These are phyloP conservation scores for Mucuna pruriens DNA, from an alignment of 306 rosid species.

Conservation along the genomic window DNA sequence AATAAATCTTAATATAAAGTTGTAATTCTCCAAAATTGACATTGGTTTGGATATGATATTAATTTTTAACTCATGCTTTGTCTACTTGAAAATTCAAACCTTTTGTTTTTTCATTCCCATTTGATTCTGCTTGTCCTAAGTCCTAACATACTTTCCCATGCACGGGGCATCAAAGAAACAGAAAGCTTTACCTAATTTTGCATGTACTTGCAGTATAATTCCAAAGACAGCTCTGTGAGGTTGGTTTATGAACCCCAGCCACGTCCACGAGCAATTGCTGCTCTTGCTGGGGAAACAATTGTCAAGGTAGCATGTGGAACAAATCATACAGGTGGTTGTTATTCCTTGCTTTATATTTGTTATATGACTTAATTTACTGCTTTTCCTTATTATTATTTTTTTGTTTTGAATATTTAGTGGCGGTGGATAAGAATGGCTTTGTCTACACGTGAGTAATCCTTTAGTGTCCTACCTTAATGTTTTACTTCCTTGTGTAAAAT, in stretches of 20 bases:
- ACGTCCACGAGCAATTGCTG: conserved; percentile 82
- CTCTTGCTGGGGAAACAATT: conserved; percentile 84
- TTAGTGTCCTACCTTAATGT: conserved; percentile 5
- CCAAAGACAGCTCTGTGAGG: conserved; percentile 92
- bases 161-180: neutral
- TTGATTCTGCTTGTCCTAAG: neutral
- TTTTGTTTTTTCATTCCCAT: neutral
- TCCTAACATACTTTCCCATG: neutral
- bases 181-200: conserved; percentile 39
- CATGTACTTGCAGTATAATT: conserved; percentile 77
- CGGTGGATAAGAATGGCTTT: conserved; percentile 85
- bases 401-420: conserved; percentile 67
- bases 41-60: neutral
- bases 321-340: conserved; percentile 87
- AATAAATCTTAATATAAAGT: neutral
- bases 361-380: conserved; percentile 1
- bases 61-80: neutral
- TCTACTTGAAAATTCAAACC: neutral
- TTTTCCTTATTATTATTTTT: conserved; percentile 29
- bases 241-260: conserved; percentile 98
- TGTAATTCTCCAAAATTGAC: neutral
- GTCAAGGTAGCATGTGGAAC: conserved; percentile 94
- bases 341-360: neutral
- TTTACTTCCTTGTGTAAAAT: conserved; percentile 26
- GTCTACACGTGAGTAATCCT: conserved; percentile 87